Base-by-base conservation (phyloP, 371 early-diverging fungal species). In the Conidiobolus incongruus region DNA sequence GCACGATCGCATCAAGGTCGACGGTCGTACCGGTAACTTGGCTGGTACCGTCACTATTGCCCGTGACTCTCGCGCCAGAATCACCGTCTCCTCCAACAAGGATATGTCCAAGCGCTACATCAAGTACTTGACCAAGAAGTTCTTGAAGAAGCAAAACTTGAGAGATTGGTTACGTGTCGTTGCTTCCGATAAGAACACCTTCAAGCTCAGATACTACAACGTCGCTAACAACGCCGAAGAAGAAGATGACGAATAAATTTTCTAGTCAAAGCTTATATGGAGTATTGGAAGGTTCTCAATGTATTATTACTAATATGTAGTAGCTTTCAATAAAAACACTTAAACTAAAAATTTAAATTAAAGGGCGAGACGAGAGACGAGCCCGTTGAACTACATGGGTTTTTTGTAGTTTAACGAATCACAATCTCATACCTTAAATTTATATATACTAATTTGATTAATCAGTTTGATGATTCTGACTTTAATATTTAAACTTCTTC, bases 61-160 rank as follows among this genome's bases (percentile, higher is more conserved):
- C 69, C 84, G 87, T 54, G 68, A 57, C 45, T 60, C 56, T 52
- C 77, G 75, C 52, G 68, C 68, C 62, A 70, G 75, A 65, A 66
- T 83, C 60, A 70, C 72, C 44, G 72, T 92, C 62, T 61, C 81
- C 61, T 66, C 59, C 50, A 72, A 66, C 60, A 64, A 68, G 55
- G 65, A 70, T 46, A 80, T 92, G 74, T 78, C 93, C 66, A 96
- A 96, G 88, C 84, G 92, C 54, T 93, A 93, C 84, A 64, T 94
- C 66, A 96, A 96, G 83, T 96, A 96, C 80, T 77, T 94, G 43
- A 83, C 95, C 70, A 96, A 96, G 87, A 89, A 89, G 79, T 96
- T 89, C 86, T 74, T 96, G 71, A 96, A 96, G 85, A 92, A 96
- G 86, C 72, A 92, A 81, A 73, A 77, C 65, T 79, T 96, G 67